Base-by-base conservation (phyloP, 306 rosid genomes). In the Cicer cuneatum region DNA sequence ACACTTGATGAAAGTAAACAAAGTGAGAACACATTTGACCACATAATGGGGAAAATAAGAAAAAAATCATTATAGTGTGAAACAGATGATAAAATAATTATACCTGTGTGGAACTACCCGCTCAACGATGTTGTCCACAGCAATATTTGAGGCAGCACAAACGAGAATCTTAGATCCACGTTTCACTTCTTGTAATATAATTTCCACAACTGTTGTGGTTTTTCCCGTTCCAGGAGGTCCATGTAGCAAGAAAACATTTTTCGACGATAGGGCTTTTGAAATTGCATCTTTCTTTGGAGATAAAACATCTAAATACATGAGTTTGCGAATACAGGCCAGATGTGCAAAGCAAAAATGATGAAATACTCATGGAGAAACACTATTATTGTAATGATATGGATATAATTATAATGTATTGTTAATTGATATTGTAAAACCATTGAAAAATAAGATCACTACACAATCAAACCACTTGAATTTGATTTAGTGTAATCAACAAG, bases 171-270 rank as follows among this genome's bases (percentile, higher is more conserved):
- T 94, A 73, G 97, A 90, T 77, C 96, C 99, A 76, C 93, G 93
- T 78, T 94, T 92, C 58, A 94, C 92, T 87, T 94, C 99, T 88
- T 92, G 97, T 81, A 94, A 81, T 80, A 94, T 87, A 77, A 94
- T 90, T 86, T 94, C 99, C 74, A 94, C 99, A 53, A 94, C 99
- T 16, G 99, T 89, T 10, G 99, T 94, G 43, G 99, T 94, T 82
- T 92, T 94, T 75, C 99, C 99, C 0, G 99, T 94, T 82, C 99
- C 99, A 81, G 99, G 99, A 66, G 97, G 99, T 39, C 97, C 99
- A 66, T 94, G 99, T 74, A 94, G 87, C 89, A 92, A 84, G 87
- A 92, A 94, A 53, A 87, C 89, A 59, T 90, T 82, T 83, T 90
- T 94, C 59, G 97, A 89, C 10, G 96, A 89, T 39, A 94, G 76